phyloP scores from a whole-genome alignment of 192 early-diverging fungal species.

The Coemansia reversa region DNA sequence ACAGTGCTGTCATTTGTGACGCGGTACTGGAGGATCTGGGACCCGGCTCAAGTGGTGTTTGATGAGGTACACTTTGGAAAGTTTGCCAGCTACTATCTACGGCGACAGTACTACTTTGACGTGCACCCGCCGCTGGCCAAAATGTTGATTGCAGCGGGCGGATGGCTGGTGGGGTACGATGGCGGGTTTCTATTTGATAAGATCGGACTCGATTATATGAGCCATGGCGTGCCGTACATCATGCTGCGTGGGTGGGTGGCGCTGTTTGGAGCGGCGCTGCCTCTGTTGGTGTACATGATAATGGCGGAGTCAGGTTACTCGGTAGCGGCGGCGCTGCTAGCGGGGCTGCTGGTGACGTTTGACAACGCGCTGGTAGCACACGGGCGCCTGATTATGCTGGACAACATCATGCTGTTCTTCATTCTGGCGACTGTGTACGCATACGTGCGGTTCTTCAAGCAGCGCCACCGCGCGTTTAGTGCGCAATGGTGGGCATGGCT shows the following conservation, averaged over 20 bases:
- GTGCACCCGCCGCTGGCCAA: constrained; percentile 97
- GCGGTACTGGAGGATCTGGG: constrained; percentile 68
- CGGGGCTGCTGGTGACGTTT: constrained; percentile 77
- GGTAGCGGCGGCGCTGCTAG: constrained; percentile 67
- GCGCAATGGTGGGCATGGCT: constrained; percentile 87
- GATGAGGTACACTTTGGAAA: constrained; percentile 99
- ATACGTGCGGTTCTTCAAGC: constrained; percentile 88
- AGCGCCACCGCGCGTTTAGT: constrained; percentile 69
- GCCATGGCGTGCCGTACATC: constrained; percentile 88
- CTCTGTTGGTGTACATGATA: constrained; percentile 77
- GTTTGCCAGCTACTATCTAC: constrained; percentile 91
- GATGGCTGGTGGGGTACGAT: constrained; percentile 87
- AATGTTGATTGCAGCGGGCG: constrained; percentile 80
- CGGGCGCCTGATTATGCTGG: constrained; percentile 89
- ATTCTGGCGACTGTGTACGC: constrained; percentile 79
- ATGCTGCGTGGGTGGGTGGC: constrained; percentile 79
- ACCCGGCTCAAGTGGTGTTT: constrained; percentile 82
- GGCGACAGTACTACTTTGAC: constrained; percentile 90
- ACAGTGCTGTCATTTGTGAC: constrained; percentile 59
- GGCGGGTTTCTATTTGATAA: constrained; percentile 94
- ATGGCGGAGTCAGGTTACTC: constrained; percentile 88
- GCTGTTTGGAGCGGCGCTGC: constrained; percentile 70
- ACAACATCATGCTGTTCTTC: constrained; percentile 92
- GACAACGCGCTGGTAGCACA: constrained; percentile 92
- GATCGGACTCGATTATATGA: constrained; percentile 88